Conservation (phyloP, 768 basidiomycete species). For the Panaeolus papilionaceus region DNA sequence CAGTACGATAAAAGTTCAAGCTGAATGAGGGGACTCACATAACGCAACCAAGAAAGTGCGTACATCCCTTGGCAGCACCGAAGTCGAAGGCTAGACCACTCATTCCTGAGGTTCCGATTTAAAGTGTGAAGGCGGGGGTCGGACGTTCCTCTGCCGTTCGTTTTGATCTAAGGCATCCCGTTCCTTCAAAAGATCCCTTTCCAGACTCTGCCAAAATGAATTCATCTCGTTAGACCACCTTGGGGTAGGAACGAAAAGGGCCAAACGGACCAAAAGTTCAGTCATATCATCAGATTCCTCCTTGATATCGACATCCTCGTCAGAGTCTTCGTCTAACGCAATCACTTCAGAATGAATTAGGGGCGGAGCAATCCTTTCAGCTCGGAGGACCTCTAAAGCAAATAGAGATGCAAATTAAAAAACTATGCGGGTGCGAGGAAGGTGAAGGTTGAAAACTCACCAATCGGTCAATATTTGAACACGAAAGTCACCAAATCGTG, state of each 20-base stretch:
- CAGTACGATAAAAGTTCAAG: too few relatives aligned
- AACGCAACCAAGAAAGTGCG: neutral
- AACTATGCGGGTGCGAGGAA: neutral
- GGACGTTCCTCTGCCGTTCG: neutral
- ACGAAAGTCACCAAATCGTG: constrained; percentile 21
- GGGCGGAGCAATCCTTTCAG: neutral
- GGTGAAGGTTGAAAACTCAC: constrained; percentile 15
- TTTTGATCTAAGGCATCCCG: neutral
- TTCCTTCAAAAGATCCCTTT: neutral
- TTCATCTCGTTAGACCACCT: neutral
- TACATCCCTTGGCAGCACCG: too few relatives aligned
- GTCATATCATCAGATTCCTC: neutral
- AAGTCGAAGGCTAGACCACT: neutral
- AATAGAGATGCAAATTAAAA: neutral
- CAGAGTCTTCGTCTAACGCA: neutral
- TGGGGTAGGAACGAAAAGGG: neutral
- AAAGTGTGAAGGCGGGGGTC: neutral
- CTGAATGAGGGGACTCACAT: neutral
- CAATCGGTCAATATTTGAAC: constrained; percentile 29
- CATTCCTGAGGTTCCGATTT: neutral
- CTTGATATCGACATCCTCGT: neutral
- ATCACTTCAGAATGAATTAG: neutral
- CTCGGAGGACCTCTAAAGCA: neutral
- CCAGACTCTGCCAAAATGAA: neutral
- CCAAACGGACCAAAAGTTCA: neutral